Percentiles rank a stretch among this genome's conserved stretches.
Evolutionary conservation across 495 filamentous ascomycete genomes (phyloP).

Genomic region (Penicillium ochrochloron): DNA sequence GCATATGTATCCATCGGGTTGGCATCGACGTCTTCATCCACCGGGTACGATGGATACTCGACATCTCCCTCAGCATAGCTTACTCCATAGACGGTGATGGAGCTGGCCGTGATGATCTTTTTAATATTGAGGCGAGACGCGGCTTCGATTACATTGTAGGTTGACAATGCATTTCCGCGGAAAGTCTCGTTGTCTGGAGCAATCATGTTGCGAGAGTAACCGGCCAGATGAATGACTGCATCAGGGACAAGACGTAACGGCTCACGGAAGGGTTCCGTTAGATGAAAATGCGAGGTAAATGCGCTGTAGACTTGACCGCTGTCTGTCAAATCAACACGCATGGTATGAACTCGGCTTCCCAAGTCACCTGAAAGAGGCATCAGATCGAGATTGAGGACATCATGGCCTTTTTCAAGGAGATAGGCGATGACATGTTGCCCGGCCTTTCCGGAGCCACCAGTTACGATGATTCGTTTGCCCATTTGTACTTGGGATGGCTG

Average conservation of each 20-base stretch:
- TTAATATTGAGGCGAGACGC: slow-evolving; percentile 62
- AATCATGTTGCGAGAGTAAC: slow-evolving; percentile 63
- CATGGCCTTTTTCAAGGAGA: slow-evolving; percentile 55
- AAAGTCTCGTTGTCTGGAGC: slow-evolving; percentile 65
- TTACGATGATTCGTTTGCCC: slow-evolving; percentile 58
- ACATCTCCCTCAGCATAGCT: slow-evolving; percentile 61
- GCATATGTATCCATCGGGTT: slow-evolving; percentile 64
- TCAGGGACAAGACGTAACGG: slow-evolving; percentile 49
- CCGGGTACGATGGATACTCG: slow-evolving; percentile 59
- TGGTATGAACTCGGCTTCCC: slow-evolving; percentile 54
- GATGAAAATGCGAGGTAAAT: slow-evolving; percentile 59
- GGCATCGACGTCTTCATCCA: slow-evolving; percentile 58
- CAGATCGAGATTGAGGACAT: slow-evolving; percentile 63
- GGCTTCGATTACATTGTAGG: slow-evolving; percentile 66
- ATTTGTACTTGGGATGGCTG: slow-evolving; percentile 23
- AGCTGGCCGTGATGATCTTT: slow-evolving; percentile 63
- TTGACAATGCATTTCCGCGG: slow-evolving; percentile 54
- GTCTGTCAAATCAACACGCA: slow-evolving; percentile 62
- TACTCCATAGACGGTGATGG: slow-evolving; percentile 63
- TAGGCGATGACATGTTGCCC: slow-evolving; percentile 61
- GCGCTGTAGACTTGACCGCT: slow-evolving; percentile 64
- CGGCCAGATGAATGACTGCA: slow-evolving; percentile 66
- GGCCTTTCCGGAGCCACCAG: slow-evolving; percentile 63
- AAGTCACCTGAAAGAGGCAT: slow-evolving; percentile 44
- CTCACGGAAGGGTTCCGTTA: slow-evolving; percentile 51